Evolutionary conservation across 176 grass and related monocot genomes (phyloP), one percentile per base, ranked within the genome.

Genomic region (sorghum (Sorghum bicolor)): DNA sequence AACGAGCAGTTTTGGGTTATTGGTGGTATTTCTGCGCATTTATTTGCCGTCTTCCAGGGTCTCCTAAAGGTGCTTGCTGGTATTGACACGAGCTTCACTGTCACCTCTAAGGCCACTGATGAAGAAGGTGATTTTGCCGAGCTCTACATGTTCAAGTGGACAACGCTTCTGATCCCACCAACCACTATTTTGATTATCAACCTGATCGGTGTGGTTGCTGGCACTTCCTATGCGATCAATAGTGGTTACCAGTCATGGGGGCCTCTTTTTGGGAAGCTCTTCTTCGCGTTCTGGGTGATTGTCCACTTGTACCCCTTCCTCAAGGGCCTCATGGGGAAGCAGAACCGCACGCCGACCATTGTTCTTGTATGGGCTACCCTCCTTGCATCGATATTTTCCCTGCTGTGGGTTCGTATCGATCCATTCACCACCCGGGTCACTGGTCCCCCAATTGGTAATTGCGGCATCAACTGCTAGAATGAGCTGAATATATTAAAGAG

Each of bases 1-100:
- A 94, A 94, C 19, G 93, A 94, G 22, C 93, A 94, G 64, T 94
- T 94, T 65, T 94, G 93, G 90, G 90, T 94, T 62, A 94, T 94
- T 30, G 93, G 93, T 84, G 93, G 93, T n/a, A 88, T 94, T 50
- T 94, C 93, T 5, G 87, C 93, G 3, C 93, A 94, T 72, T 80
- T 92, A 14, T 94, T 94, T 67, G 93, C 90, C 0, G 93, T 92
- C 74, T 89, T 94, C 74, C 93, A 94, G 52, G 93, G 90, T 83
- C 93, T 94, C 1, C 79, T 94, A 58, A 94, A 92, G 75, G 93
- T 94, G 31, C 87, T 94, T 76, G 93, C 90, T 31, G 90, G 90
- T 19, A 92, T 94, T 2, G 93, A 94, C 64, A 92, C 93, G 67
- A 94, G 91, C 82, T 94, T 94, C 75, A 94, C 93, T 30, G 93